These are phyloP conservation scores for Umbelopsis sp. DNA, from an alignment of 371 early-diverging fungal genomes.

Conservation along the genomic window DNA sequence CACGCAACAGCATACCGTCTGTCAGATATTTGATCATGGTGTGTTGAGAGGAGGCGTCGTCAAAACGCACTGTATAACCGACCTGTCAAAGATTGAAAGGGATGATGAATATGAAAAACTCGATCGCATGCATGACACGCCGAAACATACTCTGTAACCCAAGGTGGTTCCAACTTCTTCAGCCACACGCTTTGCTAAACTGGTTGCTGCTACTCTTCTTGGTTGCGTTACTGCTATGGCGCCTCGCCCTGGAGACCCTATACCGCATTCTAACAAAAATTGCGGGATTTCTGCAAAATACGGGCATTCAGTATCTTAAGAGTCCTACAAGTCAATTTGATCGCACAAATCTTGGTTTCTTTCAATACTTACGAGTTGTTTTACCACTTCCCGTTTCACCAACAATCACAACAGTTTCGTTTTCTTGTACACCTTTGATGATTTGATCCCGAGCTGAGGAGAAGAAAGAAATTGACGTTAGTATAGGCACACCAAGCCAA, in stretches of 20 bases:
- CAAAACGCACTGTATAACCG: conserved; percentile 97
- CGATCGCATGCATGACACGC: not conserved
- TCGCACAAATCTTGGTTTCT: not conserved
- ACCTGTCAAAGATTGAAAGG: conserved; percentile 44
- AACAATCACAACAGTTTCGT: conserved; percentile 62
- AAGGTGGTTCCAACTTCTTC: conserved; percentile 84
- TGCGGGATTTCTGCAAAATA: conserved; percentile 79
- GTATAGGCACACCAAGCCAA: not conserved
- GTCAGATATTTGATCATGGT: conserved; percentile 97
- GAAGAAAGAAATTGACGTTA: not conserved
- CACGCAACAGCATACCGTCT: conserved; percentile 97
- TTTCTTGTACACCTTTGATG: conserved; percentile 55
- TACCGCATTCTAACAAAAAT: conserved; percentile 78
- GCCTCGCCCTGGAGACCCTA: conserved; percentile 58
- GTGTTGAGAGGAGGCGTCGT: conserved; percentile 80
- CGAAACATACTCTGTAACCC: conserved; percentile 61
- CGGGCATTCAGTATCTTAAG: too few species aligned
- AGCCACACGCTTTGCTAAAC: conserved; percentile 91
- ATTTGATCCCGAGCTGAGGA: conserved; percentile 62
- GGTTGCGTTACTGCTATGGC: conserved; percentile 96
- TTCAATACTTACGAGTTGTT: conserved; percentile 56
- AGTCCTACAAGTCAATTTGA: not conserved
- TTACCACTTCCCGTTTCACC: conserved; percentile 72
- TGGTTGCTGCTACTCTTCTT: conserved; percentile 97
- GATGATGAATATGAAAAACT: not conserved